Percentiles rank a stretch among this genome's conserved stretches.
Conservation (phyloP, 371 early-diverging fungal genomes). For the Dichotomocladium elegans region DNA sequence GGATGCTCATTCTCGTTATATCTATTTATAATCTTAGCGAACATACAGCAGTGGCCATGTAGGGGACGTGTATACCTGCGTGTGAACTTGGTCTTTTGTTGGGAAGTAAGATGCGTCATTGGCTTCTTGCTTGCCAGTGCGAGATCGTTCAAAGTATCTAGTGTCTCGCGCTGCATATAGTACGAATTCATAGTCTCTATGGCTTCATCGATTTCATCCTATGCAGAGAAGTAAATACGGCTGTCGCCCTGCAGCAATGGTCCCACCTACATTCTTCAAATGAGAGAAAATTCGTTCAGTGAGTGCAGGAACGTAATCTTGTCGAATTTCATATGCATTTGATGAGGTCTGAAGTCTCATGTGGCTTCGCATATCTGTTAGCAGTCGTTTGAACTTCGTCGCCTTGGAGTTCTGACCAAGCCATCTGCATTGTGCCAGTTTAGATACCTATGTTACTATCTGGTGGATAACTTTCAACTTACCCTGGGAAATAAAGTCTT, state of each 20-base stretch:
- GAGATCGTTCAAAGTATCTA: slow-evolving; percentile 81
- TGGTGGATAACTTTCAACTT: not conserved
- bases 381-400: slow-evolving; percentile 63
- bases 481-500: slow-evolving; percentile 43
- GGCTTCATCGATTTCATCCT: slow-evolving; percentile 67
- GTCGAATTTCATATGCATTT: slow-evolving; percentile 82
- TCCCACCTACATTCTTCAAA: slow-evolving; percentile 48
- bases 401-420: slow-evolving; percentile 93
- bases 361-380: slow-evolving; percentile 82
- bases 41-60: too few species aligned
- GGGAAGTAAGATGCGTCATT: slow-evolving; percentile 60
- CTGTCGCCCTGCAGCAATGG: too few species aligned
- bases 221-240: too few species aligned
- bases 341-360: slow-evolving; percentile 79
- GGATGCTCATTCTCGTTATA: slow-evolving; percentile 80
- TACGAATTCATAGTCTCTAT: slow-evolving; percentile 88
- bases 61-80: too few species aligned
- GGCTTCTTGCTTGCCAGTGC: slow-evolving; percentile 39
- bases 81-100: slow-evolving; percentile 82
- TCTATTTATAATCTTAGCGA: too few species aligned
- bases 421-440: slow-evolving; percentile 56
- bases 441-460: not conserved
- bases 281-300: slow-evolving; percentile 63
- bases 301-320: slow-evolving; percentile 78
- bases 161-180: slow-evolving; percentile 85